Conservation (phyloP, 768 basidiomycete genomes). For the Cubamyces lactineus region DNA sequence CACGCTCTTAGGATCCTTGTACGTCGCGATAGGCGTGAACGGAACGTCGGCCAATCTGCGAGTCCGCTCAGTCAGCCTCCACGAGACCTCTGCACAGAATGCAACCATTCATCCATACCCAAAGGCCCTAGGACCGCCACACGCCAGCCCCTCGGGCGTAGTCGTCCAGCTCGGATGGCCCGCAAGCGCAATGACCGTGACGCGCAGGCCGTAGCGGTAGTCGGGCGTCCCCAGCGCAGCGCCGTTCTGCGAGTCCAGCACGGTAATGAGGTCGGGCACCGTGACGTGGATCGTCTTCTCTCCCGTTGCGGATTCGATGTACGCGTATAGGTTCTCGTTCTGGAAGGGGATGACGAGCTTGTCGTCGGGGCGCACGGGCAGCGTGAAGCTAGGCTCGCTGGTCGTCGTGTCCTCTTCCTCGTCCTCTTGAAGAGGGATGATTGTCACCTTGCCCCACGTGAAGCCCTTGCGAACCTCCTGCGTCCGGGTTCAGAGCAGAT, state of each 20-base stretch:
- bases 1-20: slow-evolving; percentile 28
- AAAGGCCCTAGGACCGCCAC: slow-evolving; percentile 58
- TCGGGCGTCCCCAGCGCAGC: slow-evolving; percentile 65
- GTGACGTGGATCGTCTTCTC: slow-evolving; percentile 48
- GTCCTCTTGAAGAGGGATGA: slow-evolving; percentile 34
- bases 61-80: background rate
- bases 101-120: slow-evolving; percentile 41
- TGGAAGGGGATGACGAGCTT: slow-evolving; percentile 59
- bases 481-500: background rate
- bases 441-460: slow-evolving; percentile 38
- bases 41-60: slow-evolving; percentile 20
- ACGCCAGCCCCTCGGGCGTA: slow-evolving; percentile 49
- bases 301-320: slow-evolving; percentile 36
- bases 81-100: background rate
- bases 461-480: slow-evolving; percentile 38
- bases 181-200: slow-evolving; percentile 50
- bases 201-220: slow-evolving; percentile 61
- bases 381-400: slow-evolving; percentile 10
- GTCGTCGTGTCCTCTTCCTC: slow-evolving; percentile 32
- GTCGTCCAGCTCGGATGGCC: slow-evolving; percentile 60
- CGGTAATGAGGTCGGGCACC: slow-evolving; percentile 68
- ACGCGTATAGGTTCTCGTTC: slow-evolving; percentile 62
- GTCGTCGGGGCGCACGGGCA: slow-evolving; percentile 33
- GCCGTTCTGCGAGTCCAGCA: slow-evolving; percentile 65
- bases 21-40: slow-evolving; percentile 22